A percentile compares a stretch with the other conserved stretches of the same genome.
Evolutionary conservation across 2,329 filamentous ascomycete genomes (phyloP).

Genomic region (Laburnicola sp.): DNA sequence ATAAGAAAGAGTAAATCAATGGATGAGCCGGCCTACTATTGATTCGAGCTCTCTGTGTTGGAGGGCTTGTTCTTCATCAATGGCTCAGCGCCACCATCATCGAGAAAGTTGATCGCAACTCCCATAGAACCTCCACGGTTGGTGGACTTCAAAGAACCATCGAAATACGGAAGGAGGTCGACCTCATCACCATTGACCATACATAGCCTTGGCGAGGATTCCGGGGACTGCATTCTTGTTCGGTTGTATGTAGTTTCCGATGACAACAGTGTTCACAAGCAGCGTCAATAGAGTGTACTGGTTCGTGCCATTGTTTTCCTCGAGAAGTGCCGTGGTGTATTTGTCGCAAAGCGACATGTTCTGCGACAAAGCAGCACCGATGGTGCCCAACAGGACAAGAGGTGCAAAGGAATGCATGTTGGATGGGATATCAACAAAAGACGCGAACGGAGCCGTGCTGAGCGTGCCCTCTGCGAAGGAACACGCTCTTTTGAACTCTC

Average conservation of each 20-base stretch:
- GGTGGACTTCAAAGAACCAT: constrained; percentile 56
- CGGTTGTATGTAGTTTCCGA: constrained; percentile 62
- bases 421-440: too few species aligned
- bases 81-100: constrained; percentile 58
- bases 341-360: constrained; percentile 64
- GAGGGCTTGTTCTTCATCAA: constrained; percentile 60
- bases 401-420: constrained; percentile 11
- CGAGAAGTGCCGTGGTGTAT: constrained; percentile 63
- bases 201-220: constrained; percentile 57
- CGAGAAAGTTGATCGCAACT: constrained; percentile 62
- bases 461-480: too few species aligned
- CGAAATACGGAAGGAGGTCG: constrained; percentile 64
- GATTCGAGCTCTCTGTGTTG: constrained; percentile 54
- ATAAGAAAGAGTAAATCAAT: background rate
- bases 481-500: too few species aligned
- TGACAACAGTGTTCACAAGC: constrained; percentile 65
- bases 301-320: constrained; percentile 62
- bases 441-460: too few species aligned
- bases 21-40: constrained; percentile 54
- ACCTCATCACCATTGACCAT: constrained; percentile 56
- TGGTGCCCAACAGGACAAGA: constrained; percentile 7
- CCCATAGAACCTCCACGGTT: constrained; percentile 55
- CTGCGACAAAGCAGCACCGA: constrained; percentile 11
- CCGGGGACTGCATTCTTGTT: constrained; percentile 60
- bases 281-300: constrained; percentile 60